Base-by-base conservation (phyloP, 805 yeast genomes). In the Danielia oregonensis region DNA sequence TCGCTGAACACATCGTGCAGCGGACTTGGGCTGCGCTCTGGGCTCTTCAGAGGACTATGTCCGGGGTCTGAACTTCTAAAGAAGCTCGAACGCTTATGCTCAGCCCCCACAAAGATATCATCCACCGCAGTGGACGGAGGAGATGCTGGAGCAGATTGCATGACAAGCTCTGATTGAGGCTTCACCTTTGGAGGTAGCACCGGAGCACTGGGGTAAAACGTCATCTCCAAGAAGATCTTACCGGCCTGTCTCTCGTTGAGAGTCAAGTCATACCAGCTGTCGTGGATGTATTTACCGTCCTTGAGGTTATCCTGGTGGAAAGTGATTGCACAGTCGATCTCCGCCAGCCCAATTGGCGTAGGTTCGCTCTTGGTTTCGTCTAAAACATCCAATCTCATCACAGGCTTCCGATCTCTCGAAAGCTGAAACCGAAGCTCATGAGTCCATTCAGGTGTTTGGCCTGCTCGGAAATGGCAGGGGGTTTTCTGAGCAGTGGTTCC, bases 371-470 rank as follows among this genome's bases (percentile, higher is more conserved):
- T 88, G 13, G 83, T 79, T 55, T 87, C 95, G 55, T 91, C 95
- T 44, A 88, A 75, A 1, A 88, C 79, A 24, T 85, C 86, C 2
- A 93, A 65, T 41, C 78, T 77, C 62, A 93, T 57, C 0, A 69
- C 40, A 2, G 87, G 82, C 32, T 72, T 77, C 17, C 81, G 68
- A 24, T 80, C 83, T 6, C 84, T 72, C 1, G 79, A 70, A 17
- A 86, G 65, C 24, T 73, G 73, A 51, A 84, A 86, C 46, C 86
- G 65, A 37, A 83, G 67, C 43, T 85, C 87, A 40, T 79, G 79
- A 40, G 86, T 80, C 86, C 97, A 93, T 14, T 69, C 75, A 1
- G 98, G 98, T 4, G 86, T 83, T 55, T 93, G 98, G 2, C 98
- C 98, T 1, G 96, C 98, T 46, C 97, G 65, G 33, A 76, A 73